phyloP scores from a whole-genome alignment of 2,329 filamentous ascomycete species.

The Daldinia sp. region DNA sequence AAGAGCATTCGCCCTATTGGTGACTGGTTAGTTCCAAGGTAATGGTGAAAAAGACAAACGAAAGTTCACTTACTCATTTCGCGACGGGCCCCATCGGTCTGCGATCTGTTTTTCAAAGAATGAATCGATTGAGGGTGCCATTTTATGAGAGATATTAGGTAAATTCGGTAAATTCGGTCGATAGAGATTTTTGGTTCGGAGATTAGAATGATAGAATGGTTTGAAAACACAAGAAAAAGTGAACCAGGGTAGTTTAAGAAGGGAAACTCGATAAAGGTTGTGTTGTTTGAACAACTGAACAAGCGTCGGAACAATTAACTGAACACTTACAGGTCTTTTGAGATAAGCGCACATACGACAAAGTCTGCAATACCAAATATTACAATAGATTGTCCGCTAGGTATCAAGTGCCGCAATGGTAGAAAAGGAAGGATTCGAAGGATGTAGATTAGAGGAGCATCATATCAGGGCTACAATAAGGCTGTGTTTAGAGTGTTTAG shows the following conservation, averaged over 20 bases:
- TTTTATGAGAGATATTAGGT: not conserved
- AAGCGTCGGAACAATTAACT: not conserved
- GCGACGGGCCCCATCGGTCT: conserved; percentile 20
- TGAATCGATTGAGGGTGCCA: conserved; percentile 28
- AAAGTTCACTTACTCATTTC: conserved; percentile 22
- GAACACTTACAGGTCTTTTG: not conserved
- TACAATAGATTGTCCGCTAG: not conserved
- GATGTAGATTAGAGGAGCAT: conserved; percentile 6
- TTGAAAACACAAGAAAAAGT: not conserved
- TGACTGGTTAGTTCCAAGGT: not conserved
- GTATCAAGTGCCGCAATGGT: not conserved
- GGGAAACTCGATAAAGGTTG: conserved; percentile 1
- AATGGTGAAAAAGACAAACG: not conserved
- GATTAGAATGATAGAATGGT: not conserved
- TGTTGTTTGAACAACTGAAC: not conserved
- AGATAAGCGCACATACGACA: not conserved
- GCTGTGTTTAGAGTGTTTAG: not conserved
- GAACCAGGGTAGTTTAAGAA: not conserved
- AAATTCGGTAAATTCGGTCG: no score
- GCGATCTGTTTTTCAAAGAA: conserved; percentile 27
- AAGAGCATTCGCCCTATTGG: conserved; percentile 24
- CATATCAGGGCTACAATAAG: not conserved
- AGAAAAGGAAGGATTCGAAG: conserved; percentile 1
- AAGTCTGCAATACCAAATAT: not conserved
- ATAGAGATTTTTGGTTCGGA: not conserved